Base-by-base conservation (phyloP, 2,329 filamentous ascomycete genomes). In the Elsinoe ampelina region DNA sequence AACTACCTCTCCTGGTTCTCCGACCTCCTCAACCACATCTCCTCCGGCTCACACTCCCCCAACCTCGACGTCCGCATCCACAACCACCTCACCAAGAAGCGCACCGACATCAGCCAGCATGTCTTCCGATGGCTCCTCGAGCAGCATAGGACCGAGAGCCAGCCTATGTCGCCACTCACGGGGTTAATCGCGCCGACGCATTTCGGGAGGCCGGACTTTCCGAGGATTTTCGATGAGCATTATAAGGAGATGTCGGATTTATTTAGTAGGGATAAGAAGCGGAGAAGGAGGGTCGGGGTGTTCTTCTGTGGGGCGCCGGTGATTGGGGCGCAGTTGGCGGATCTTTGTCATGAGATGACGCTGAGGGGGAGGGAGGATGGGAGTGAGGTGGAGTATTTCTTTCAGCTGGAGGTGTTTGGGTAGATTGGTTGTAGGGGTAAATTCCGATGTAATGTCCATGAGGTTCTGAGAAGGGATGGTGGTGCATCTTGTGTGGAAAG, bases 1-100 rank as follows among this genome's bases (percentile, higher is more conserved):
- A 80, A 81, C 65, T 73, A 78, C 52, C 71, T 82, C 0, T 70
- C 78, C 2, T 82, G 80, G 80, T 77, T 83, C 54, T 79, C 79
- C 0, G 75, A 80, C 60, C 73, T 82, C 0, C 72, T 82, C 4
- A 82, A 81, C 61, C 66, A 71, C 11, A 74, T 77, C 2, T 70
- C 69, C 64, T 69, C 73, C 4, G 58, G 68, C 58, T 66, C 67
- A 6, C 70, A 70, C 5, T 67, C 68, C 7, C 68, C 75, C 6
- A 59, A 66, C 45, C 73, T 82, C 42, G 77, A 80, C 57, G 75
- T 82, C 58, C 74, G 77, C 38, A 77, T 82, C 63, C 72, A 76
- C 55, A 82, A 79, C 0, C 78, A 82, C 63, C 75, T 82, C 19
- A 82, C 80, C 0, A 75, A 78, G 35, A 80, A 79, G 61, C 72